A percentile compares a stretch with the other conserved stretches of the same genome.
Conservation (phyloP, 805 yeast species). For the Kodamaea laetipori region DNA sequence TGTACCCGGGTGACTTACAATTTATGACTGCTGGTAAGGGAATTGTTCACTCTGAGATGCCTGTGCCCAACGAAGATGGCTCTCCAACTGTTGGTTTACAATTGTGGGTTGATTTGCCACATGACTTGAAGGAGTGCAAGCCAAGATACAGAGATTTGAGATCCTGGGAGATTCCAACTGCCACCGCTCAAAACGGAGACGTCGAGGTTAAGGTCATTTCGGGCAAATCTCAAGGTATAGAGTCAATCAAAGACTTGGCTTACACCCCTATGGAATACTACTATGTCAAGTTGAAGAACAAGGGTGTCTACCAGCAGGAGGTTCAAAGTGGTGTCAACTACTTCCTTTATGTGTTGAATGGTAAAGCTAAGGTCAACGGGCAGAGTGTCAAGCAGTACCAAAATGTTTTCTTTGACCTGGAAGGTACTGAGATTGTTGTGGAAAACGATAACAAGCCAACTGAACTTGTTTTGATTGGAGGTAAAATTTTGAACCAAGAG, state of each 20-base stretch:
- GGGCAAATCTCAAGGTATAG: conserved; percentile 75
- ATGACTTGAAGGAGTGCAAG: conserved; percentile 55
- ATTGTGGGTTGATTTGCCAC: conserved; percentile 86
- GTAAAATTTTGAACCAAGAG: conserved; percentile 69
- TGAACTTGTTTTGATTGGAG: conserved; percentile 73
- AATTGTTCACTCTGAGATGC: conserved; percentile 85
- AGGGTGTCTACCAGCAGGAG: conserved; percentile 63
- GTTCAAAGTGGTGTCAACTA: conserved; percentile 64
- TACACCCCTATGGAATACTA: conserved; percentile 80
- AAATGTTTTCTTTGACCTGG: conserved; percentile 64
- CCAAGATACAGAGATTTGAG: conserved; percentile 82
- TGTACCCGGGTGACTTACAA: conserved; percentile 82
- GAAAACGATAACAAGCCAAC: conserved; percentile 37
- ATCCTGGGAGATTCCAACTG: conserved; percentile 70
- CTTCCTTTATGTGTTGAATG: conserved; percentile 68
- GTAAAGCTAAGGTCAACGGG: conserved; percentile 49
- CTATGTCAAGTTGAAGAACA: conserved; percentile 63
- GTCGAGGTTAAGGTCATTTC: conserved; percentile 71
- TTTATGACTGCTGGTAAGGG: conserved; percentile 95
- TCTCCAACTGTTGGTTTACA: conserved; percentile 67
- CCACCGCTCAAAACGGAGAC: conserved; percentile 60
- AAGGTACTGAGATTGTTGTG: conserved; percentile 60
- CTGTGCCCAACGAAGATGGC: conserved; percentile 54
- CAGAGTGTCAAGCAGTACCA: conserved; percentile 47
- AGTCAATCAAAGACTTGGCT: conserved; percentile 74